These are phyloP conservation scores for Ustilago esculenta DNA, from an alignment of 1,284 basidiomycete species.

Conservation along the genomic window DNA sequence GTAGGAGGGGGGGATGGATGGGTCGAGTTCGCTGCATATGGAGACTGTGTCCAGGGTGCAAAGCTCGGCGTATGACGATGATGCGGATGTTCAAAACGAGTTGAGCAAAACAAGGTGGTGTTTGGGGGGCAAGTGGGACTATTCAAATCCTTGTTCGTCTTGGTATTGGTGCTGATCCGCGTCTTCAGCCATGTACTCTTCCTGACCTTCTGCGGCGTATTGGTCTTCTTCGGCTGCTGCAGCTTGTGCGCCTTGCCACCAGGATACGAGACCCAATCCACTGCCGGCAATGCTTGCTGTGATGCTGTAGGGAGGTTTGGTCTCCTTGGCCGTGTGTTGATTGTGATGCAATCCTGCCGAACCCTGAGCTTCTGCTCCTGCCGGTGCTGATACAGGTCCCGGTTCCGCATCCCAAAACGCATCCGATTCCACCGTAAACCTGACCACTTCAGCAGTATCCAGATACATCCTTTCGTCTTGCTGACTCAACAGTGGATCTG, in stretches of 20 bases:
- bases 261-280: conserved; percentile 77
- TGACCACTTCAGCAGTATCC: conserved; percentile 82
- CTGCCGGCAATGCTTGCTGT: conserved; percentile 81
- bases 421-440: conserved; percentile 85
- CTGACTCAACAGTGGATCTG: conserved; percentile 41
- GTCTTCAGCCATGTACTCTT: conserved; percentile 2
- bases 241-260: conserved; percentile 70
- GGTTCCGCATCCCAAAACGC: conserved; percentile 92
- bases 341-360: conserved; percentile 16
- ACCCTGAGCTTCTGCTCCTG: conserved; percentile 12
- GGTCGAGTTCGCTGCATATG: conserved; percentile 19
- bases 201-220: conserved; percentile 4
- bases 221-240: conserved; percentile 35
- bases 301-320: conserved; percentile 44
- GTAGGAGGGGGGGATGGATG: not conserved
- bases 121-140: too few species aligned
- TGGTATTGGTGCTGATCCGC: not conserved
- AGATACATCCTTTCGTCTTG: conserved; percentile 82
- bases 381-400: conserved; percentile 71
- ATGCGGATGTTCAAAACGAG: too few species aligned
- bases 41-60: conserved; percentile 10
- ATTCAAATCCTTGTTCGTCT: not conserved
- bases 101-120: too few species aligned
- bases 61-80: too few species aligned
- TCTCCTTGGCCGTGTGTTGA: conserved; percentile 32